phyloP scores from a whole-genome alignment of 2,329 filamentous ascomycete genomes.

The Cladosporium oxysporum region DNA sequence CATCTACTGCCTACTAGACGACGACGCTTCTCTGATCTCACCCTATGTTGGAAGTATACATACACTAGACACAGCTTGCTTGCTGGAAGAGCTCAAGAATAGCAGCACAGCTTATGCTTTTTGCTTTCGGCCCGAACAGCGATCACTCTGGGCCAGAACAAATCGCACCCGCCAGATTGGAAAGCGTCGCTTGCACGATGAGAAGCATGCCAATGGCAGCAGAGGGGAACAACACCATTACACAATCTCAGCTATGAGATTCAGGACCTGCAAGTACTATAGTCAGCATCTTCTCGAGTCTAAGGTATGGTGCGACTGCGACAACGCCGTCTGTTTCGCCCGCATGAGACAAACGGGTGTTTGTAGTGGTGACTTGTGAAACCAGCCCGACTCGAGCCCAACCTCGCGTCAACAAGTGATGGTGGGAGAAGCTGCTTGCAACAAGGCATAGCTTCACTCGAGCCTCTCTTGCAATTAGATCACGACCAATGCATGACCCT shows the following conservation, averaged over 20 bases:
- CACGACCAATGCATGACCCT: background rate
- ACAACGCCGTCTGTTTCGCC: constrained; percentile 1
- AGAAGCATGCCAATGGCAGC: background rate
- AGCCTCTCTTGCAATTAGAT: background rate
- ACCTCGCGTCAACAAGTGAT: background rate
- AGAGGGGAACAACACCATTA: no score
- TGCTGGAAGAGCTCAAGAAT: background rate
- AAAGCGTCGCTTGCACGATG: background rate
- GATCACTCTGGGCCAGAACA: background rate
- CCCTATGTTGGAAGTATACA: background rate
- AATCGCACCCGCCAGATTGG: background rate
- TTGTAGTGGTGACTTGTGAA: background rate
- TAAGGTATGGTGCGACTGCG: background rate
- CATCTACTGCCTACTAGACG: background rate
- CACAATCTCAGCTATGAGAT: background rate
- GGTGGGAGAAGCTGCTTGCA: background rate
- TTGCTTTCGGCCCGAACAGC: background rate
- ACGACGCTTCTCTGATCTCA: background rate
- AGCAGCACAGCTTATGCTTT: background rate
- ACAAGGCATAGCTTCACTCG: background rate
- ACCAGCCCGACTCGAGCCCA: background rate
- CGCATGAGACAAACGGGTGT: background rate
- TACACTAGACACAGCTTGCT: background rate
- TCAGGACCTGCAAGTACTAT: background rate
- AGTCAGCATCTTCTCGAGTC: background rate